Evolutionary conservation across 352 stramenopile species (phyloP), one percentile per base, ranked within the genome.

Genomic region (Phytophthora litchii): DNA sequence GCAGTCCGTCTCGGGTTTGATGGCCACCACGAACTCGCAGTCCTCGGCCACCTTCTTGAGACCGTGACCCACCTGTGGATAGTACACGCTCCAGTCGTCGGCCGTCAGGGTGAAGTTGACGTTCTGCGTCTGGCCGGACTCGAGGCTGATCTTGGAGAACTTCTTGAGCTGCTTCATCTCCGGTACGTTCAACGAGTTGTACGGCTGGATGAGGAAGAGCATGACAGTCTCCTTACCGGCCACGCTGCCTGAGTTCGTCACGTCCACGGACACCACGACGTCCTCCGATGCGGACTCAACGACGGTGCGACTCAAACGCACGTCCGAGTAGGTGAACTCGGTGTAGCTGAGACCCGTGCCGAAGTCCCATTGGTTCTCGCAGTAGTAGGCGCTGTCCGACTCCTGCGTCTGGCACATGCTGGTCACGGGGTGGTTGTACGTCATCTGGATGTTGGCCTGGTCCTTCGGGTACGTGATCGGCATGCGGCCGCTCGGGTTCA

Each of bases 401-500:
- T 59, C 48, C 9, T 73, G 70, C 59, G 86, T 72, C 53, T 86
- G 79, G 34, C 80, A 90, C 13, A 69, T 67, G 17, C 61, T 67
- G 4, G 48, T 80, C 31, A 80, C 74, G 3, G 54, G 76, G 54
- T 88, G 79, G 52, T 88, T 88, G 76, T 92, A 92, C 27, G 75
- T 64, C 47, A 88, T 80, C 25, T 64, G 59, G 42, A 82, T 63
- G 41, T 81, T 86, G 16, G 60, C 70, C 1, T 58, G 57, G 42
- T 84, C 57, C 60, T 80, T 81, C 19, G 80, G 80, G 67, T 90
- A 96, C 20, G 80, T 94, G 58, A 95, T 85, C 13, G 86, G 81
- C 19, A 95, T 89, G 62, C 35, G 82, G 27, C 38, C 55, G 19
- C 55, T 64, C 29, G 55, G 55, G 55, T 64, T 64, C 38, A 64